A percentile compares a stretch with the other conserved stretches of the same genome.
Evolutionary conservation across 352 stramenopile genomes (phyloP).

Genomic region (Hyaloperonospora brassicae): DNA sequence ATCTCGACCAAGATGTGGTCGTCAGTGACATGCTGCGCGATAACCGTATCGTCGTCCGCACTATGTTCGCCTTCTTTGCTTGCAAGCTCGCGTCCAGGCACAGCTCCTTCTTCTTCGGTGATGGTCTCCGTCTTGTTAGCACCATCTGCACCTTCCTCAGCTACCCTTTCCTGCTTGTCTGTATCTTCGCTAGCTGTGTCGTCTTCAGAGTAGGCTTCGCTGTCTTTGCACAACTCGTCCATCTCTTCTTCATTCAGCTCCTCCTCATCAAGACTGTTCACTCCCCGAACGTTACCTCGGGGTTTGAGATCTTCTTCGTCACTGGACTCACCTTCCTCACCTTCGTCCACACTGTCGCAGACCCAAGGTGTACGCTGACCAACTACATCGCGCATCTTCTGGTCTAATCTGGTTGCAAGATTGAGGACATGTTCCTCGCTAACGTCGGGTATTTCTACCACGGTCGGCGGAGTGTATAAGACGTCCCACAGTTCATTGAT

Average conservation of each 20-base stretch:
- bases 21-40: background rate
- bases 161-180: constrained; percentile 6
- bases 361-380: constrained; percentile 62
- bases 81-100: background rate
- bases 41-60: background rate
- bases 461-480: constrained; percentile 49
- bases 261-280: background rate
- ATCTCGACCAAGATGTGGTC: constrained; percentile 2
- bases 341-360: constrained; percentile 25
- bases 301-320: constrained; percentile 19
- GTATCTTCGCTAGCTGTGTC: constrained; percentile 6
- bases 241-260: constrained; percentile 5
- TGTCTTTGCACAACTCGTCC: constrained; percentile 14
- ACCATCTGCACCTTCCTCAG: constrained; percentile 1
- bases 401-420: constrained; percentile 37
- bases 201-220: constrained; percentile 5
- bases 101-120: constrained; percentile 10
- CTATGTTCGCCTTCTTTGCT: constrained; percentile 4
- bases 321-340: constrained; percentile 16
- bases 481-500: constrained; percentile 71
- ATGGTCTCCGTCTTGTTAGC: constrained; percentile 9
- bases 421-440: constrained; percentile 38
- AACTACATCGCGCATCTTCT: constrained; percentile 34
- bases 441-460: constrained; percentile 65
- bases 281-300: background rate